Evolutionary conservation across 2,329 filamentous ascomycete genomes (phyloP).

Genomic region (Fusarium sp.): DNA sequence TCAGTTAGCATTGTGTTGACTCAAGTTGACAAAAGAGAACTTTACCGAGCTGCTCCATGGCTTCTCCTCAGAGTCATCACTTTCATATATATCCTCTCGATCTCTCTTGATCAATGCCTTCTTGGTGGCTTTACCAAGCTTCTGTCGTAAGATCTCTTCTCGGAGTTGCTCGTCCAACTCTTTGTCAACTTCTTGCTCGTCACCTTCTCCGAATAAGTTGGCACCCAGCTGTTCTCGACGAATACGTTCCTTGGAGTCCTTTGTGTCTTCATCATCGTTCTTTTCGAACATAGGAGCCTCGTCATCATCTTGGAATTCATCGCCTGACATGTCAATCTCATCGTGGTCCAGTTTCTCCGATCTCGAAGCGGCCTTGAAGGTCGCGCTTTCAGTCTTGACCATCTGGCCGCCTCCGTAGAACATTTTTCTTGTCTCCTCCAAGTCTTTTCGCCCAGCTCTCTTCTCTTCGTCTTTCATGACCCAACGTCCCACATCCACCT

Average conservation of each 20-base stretch:
- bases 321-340: slow-evolving; percentile 74
- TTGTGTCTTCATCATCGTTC: slow-evolving; percentile 84
- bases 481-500: slow-evolving; percentile 82
- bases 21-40: background rate
- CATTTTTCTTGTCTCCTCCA: slow-evolving; percentile 68
- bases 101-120: slow-evolving; percentile 88
- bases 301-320: slow-evolving; percentile 90
- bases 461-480: slow-evolving; percentile 77
- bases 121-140: slow-evolving; percentile 79
- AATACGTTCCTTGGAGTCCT: slow-evolving; percentile 77
- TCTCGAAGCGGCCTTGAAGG: slow-evolving; percentile 70
- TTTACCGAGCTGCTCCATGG: slow-evolving; percentile 57
- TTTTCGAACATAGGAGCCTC: slow-evolving; percentile 80
- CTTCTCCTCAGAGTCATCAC: slow-evolving; percentile 66
- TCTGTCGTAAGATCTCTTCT: slow-evolving; percentile 76
- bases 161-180: slow-evolving; percentile 77
- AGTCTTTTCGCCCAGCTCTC: slow-evolving; percentile 66
- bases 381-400: slow-evolving; percentile 77
- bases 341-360: slow-evolving; percentile 77
- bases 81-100: slow-evolving; percentile 87
- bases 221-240: slow-evolving; percentile 87
- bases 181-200: slow-evolving; percentile 79
- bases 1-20: slow-evolving; percentile 36
- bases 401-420: slow-evolving; percentile 66
- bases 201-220: slow-evolving; percentile 80